phyloP scores from a whole-genome alignment of 2,329 filamentous ascomycete species.

The Endocalyx cinctus region DNA sequence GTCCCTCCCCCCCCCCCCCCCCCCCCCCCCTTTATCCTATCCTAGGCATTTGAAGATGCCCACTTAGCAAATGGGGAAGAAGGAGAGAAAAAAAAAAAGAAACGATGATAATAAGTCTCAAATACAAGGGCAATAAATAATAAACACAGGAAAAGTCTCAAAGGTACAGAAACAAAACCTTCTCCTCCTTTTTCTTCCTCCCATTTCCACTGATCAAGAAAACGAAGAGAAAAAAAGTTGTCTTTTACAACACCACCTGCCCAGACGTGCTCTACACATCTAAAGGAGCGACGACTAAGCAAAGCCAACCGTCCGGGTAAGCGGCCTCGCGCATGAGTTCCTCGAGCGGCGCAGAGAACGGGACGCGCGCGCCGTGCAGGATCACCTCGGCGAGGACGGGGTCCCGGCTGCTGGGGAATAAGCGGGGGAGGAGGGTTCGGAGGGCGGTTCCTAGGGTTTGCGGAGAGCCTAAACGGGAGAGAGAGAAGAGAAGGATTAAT shows the following conservation, averaged over 20 bases:
- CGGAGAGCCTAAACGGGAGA: conserved; percentile 24
- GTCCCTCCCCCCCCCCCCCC: too few species aligned
- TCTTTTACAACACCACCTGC: too few species aligned
- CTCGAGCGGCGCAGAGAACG: conserved; percentile 73
- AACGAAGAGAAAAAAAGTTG: neutral
- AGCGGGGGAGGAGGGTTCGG: conserved; percentile 66
- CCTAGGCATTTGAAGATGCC: too few species aligned
- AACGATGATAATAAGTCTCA: neutral
- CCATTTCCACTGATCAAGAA: neutral
- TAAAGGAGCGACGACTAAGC: conserved; percentile 73
- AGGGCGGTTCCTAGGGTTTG: conserved; percentile 69
- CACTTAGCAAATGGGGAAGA: too few species aligned
- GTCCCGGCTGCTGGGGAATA: conserved; percentile 85
- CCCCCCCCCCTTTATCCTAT: too few species aligned
- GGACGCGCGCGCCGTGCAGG: conserved; percentile 79
- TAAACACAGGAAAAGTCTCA: too few species aligned
- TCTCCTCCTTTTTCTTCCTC: too few species aligned
- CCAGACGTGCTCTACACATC: conserved; percentile 26
- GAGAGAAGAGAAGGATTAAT: too few species aligned
- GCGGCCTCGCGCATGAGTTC: conserved; percentile 78
- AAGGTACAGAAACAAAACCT: too few species aligned
- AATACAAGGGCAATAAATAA: too few species aligned
- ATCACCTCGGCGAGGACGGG: conserved; percentile 79
- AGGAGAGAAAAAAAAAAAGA: neutral
- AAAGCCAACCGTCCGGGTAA: conserved; percentile 91